Evolutionary conservation across 495 filamentous ascomycete genomes (phyloP).

Genomic region (Aspergillus cristatus): DNA sequence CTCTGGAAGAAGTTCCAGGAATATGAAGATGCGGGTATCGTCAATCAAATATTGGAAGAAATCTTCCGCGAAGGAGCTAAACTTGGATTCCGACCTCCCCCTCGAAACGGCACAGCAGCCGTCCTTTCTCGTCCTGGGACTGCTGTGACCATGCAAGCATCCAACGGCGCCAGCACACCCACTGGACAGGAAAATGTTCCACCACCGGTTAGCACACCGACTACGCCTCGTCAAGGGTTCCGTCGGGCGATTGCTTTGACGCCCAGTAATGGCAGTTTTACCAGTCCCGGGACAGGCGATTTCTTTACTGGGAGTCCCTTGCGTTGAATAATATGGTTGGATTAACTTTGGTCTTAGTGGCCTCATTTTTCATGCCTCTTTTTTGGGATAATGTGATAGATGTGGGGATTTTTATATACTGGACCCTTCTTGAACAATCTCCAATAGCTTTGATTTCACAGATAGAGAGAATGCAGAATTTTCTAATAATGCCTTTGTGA

Average conservation of each 20-base stretch:
- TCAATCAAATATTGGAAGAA: constrained; percentile 64
- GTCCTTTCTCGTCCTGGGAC: constrained; percentile 38
- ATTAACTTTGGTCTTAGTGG: too few species aligned
- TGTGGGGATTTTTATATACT: too few species aligned
- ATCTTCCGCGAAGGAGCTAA: constrained; percentile 68
- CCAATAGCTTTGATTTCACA: too few species aligned
- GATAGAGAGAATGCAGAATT: too few species aligned
- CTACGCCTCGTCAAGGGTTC: constrained; percentile 37
- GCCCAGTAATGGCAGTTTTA: constrained; percentile 38
- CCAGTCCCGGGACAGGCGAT: constrained; percentile 30
- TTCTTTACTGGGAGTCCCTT: constrained; percentile 37
- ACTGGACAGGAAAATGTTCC: constrained; percentile 10
- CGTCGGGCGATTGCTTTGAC: constrained; percentile 38
- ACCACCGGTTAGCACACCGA: constrained; percentile 24
- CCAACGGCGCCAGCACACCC: constrained; percentile 37
- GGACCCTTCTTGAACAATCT: too few species aligned
- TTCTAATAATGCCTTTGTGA: too few species aligned
- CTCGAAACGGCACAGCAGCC: constrained; percentile 24
- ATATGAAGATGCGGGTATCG: constrained; percentile 73
- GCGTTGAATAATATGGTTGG: constrained; percentile 21
- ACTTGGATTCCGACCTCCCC: constrained; percentile 65
- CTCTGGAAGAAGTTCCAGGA: constrained; percentile 87
- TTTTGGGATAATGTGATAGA: too few species aligned
- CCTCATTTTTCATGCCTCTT: too few species aligned
- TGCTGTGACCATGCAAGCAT: constrained; percentile 34